These are phyloP conservation scores for Thalassiosira oceanica DNA, from an alignment of 352 stramenopile species.

Conservation along the genomic window DNA sequence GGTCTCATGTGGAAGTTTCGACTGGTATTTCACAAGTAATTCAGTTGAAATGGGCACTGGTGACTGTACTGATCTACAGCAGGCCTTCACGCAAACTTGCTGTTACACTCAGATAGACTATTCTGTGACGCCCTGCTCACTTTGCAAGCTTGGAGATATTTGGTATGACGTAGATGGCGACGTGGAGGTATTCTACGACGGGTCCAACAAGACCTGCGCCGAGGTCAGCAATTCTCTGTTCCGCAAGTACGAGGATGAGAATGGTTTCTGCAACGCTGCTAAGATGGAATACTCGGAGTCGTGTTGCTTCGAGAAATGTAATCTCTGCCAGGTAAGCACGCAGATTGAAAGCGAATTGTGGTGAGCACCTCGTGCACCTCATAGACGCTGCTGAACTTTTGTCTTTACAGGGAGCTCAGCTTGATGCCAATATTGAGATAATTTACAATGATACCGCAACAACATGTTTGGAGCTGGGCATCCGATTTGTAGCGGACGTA, in stretches of 20 bases:
- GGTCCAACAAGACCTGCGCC: slow-evolving; percentile 40
- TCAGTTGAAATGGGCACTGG: slow-evolving; percentile 42
- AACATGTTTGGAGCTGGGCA: slow-evolving; percentile 46
- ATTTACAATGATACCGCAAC: slow-evolving; percentile 40
- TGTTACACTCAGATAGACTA: slow-evolving; percentile 58
- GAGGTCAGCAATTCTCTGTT: slow-evolving; percentile 56
- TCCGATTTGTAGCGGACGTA: slow-evolving; percentile 41
- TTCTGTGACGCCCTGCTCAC: slow-evolving; percentile 36
- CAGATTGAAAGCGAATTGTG: no score
- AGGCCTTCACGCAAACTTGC: slow-evolving; percentile 25
- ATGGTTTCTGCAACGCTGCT: slow-evolving; percentile 37
- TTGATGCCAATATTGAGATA: slow-evolving; percentile 56
- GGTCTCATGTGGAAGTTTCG: slow-evolving; percentile 51
- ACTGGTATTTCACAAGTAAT: slow-evolving; percentile 58
- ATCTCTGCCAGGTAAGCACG: slow-evolving; percentile 52
- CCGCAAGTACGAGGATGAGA: slow-evolving; percentile 48
- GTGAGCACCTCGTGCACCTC: no score
- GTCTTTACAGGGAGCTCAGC: slow-evolving; percentile 30
- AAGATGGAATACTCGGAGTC: slow-evolving; percentile 40
- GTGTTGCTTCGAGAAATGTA: slow-evolving; percentile 54
- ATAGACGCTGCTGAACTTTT: no score
- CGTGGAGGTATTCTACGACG: slow-evolving; percentile 40
- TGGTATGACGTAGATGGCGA: slow-evolving; percentile 55
- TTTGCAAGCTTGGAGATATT: slow-evolving; percentile 50
- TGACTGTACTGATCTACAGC: slow-evolving; percentile 44